Conservation (phyloP, 257 asterid species). For the Buddleja alternifolia region DNA sequence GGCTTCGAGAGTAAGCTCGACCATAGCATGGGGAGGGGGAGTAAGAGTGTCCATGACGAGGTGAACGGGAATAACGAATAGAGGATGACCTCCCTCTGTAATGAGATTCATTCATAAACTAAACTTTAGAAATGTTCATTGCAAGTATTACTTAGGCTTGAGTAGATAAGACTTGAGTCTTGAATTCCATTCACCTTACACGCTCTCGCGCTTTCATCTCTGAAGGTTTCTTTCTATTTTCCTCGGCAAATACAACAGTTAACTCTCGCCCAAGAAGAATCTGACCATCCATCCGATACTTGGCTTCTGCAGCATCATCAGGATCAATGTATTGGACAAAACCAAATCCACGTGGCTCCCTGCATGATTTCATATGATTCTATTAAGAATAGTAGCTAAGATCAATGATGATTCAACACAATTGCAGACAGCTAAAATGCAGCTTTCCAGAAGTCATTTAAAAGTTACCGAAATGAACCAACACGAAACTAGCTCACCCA, state of each 20-base stretch:
- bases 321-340: constrained; percentile 79
- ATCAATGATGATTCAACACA: not conserved
- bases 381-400: not conserved
- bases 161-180: not conserved
- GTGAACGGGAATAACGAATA: constrained; percentile 37
- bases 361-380: constrained; percentile 30
- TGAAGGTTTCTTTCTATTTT: constrained; percentile 73
- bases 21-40: constrained; percentile 33
- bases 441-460: constrained; percentile 2
- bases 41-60: constrained; percentile 17
- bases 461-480: not conserved
- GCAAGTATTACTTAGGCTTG: no score
- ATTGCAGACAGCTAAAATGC: not conserved
- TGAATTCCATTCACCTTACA: constrained; percentile 31
- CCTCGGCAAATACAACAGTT: constrained; percentile 79
- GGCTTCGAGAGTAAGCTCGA: constrained; percentile 38
- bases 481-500: constrained; percentile 26
- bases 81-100: constrained; percentile 21
- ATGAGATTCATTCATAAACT: not conserved
- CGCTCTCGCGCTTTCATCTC: constrained; percentile 84
- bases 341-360: constrained; percentile 89
- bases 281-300: constrained; percentile 73
- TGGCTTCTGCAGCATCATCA: constrained; percentile 86
- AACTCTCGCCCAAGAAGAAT: constrained; percentile 65
- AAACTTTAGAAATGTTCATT: not conserved